Conservation (phyloP, 2,329 filamentous ascomycete genomes). For the Pestalotiopsis sp. region DNA sequence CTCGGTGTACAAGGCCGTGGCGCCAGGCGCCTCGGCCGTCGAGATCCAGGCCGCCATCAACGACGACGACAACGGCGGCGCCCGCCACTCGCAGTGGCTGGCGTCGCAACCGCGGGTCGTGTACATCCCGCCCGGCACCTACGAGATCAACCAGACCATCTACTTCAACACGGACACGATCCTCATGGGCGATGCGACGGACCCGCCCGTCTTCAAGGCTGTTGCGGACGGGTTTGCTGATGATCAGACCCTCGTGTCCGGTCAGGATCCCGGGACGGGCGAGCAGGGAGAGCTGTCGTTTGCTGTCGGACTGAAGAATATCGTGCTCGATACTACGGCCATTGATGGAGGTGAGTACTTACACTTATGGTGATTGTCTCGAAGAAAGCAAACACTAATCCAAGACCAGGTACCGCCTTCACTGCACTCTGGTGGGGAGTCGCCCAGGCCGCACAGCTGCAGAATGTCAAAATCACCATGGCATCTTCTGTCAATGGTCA, state of each 20-base stretch:
- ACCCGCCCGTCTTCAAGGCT: constrained; percentile 46
- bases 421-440: constrained; percentile 48
- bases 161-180: constrained; percentile 47
- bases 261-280: constrained; percentile 38
- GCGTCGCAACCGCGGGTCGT: constrained; percentile 47
- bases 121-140: constrained; percentile 46
- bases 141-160: constrained; percentile 41
- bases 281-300: constrained; percentile 42
- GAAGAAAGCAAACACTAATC: neutral
- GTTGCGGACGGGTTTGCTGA: constrained; percentile 36
- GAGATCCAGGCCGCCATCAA: constrained; percentile 44
- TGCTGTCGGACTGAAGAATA: constrained; percentile 45
- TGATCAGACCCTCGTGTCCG: constrained; percentile 35
- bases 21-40: constrained; percentile 36
- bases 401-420: constrained; percentile 34
- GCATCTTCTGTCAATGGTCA: constrained; percentile 34
- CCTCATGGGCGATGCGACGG: constrained; percentile 47
- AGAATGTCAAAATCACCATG: constrained; percentile 47
- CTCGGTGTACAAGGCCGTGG: constrained; percentile 40
- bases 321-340: constrained; percentile 44
- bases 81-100: constrained; percentile 40
- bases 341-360: constrained; percentile 33
- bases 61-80: constrained; percentile 33
- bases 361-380: no score
- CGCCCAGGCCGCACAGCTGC: constrained; percentile 44